Conservation (phyloP, 2,329 filamentous ascomycete genomes). For the Colletotrichum simmondsii region DNA sequence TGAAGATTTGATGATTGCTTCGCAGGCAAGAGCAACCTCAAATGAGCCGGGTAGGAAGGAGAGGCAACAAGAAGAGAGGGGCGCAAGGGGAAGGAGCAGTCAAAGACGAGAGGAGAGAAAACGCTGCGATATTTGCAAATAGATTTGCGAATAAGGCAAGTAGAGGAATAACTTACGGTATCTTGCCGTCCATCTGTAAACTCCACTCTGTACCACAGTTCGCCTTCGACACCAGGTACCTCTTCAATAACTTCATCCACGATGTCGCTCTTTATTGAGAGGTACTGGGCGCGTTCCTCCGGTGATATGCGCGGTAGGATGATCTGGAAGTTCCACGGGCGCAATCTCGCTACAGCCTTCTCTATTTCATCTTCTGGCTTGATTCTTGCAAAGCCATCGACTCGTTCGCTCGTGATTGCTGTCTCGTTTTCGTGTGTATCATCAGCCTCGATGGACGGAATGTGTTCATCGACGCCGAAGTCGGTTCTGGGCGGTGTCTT, state of each 20-base stretch:
- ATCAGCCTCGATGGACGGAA: neutral
- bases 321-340: constrained; percentile 41
- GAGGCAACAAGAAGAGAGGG: neutral
- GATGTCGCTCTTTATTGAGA: constrained; percentile 45
- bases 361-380: neutral
- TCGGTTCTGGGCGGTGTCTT: neutral
- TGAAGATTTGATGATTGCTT: no score
- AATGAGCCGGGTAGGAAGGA: neutral
- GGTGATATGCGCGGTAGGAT: constrained; percentile 41
- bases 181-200: constrained; percentile 59
- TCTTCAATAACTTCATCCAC: constrained; percentile 50
- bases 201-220: constrained; percentile 50
- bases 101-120: neutral
- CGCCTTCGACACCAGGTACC: constrained; percentile 38
- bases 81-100: neutral
- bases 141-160: no score
- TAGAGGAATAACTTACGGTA: constrained; percentile 49
- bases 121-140: neutral
- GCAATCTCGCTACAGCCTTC: neutral
- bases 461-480: neutral
- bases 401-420: neutral
- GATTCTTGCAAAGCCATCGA: neutral
- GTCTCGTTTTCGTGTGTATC: no score
- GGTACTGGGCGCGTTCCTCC: constrained; percentile 44
- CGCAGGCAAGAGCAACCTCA: neutral